phyloP scores from a whole-genome alignment of 2,329 filamentous ascomycete genomes.

The Epichloe elymi region DNA sequence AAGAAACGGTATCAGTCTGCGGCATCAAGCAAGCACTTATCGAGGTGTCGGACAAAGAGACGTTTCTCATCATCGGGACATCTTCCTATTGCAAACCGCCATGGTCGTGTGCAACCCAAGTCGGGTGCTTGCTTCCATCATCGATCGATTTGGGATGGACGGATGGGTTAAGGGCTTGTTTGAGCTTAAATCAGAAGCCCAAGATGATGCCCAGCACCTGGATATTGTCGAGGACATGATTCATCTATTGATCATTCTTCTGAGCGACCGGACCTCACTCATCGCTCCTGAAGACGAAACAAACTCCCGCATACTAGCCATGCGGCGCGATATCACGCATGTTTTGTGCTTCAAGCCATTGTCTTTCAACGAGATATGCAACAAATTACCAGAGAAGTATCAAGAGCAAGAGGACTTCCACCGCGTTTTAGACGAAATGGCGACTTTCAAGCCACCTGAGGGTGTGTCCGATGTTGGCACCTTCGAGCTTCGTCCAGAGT shows the following conservation, averaged over 20 bases:
- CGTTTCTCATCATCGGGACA: slow-evolving; percentile 85
- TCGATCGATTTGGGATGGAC: slow-evolving; percentile 82
- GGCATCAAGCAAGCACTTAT: slow-evolving; percentile 91
- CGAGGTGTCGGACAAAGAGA: slow-evolving; percentile 80
- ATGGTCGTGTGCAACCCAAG: slow-evolving; percentile 75
- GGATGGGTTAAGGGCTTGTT: slow-evolving; percentile 81
- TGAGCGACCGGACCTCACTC: slow-evolving; percentile 78
- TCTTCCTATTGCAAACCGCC: slow-evolving; percentile 85
- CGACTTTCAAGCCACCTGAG: slow-evolving; percentile 79
- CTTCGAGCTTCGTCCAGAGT: slow-evolving; percentile 81
- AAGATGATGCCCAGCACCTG: slow-evolving; percentile 77
- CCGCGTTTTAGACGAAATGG: slow-evolving; percentile 72
- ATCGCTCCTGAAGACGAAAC: slow-evolving; percentile 53
- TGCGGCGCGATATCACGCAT: slow-evolving; percentile 84
- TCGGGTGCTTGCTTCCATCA: slow-evolving; percentile 73
- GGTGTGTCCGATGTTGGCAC: slow-evolving; percentile 85
- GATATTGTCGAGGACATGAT: slow-evolving; percentile 95
- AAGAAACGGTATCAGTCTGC: slow-evolving; percentile 86
- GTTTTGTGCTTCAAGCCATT: slow-evolving; percentile 92
- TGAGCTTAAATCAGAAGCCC: slow-evolving; percentile 54
- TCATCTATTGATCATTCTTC: slow-evolving; percentile 77
- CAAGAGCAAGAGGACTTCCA: slow-evolving; percentile 84
- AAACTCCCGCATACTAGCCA: slow-evolving; percentile 52
- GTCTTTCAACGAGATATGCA: slow-evolving; percentile 83
- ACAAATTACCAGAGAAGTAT: slow-evolving; percentile 76